Evolutionary conservation across 2,329 filamentous ascomycete species (phyloP), one percentile per base, ranked within the genome.

Genomic region (Aspergillus neotritici): DNA sequence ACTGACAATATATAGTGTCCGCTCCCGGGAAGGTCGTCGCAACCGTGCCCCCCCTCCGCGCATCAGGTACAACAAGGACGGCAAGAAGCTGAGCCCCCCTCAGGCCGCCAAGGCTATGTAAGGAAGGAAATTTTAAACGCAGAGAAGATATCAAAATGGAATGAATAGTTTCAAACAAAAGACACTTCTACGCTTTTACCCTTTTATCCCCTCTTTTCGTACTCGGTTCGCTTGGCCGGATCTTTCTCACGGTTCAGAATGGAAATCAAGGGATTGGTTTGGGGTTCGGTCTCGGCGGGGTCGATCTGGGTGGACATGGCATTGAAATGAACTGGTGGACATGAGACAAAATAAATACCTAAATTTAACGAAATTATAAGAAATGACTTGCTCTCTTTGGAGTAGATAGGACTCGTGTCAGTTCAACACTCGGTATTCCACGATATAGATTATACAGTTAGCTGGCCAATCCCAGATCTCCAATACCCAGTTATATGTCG

Each of bases 11-110:
- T 53, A 60, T 65, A 97, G 93, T 84, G 93, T 98, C 73, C 93
- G 93, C 68, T 98, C 93, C 61, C 83, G 87, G 63, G 90, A 86
- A 70, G 93, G 94, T 66, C 91, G 93, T 74, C 93, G 93, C 77
- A 98, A 98, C 87, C 88, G 93, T 74, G 91, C 91, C 66, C 94
- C 93, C 67, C 93, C 93, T 63, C 93, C 93, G 69, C 84, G 93
- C 71, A 90, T 98, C 67, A 82, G 93, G 68, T 98, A 94, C 88
- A 98, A 98, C 87, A 96, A 97, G 86, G 93, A 98, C 71, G 91
- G 90, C 81, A 98, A 98, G 89, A 98, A 98, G 86, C 84, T 98
- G 72, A 85, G 84, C 73, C 89, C 91, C 60, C 86, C 85, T 69
- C 83, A 88, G 76, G 77, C 78, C 61, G 78, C 80, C 66, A 87